Evolutionary conservation across 2,329 filamentous ascomycete species (phyloP).

Genomic region (Exophiala viscosa): DNA sequence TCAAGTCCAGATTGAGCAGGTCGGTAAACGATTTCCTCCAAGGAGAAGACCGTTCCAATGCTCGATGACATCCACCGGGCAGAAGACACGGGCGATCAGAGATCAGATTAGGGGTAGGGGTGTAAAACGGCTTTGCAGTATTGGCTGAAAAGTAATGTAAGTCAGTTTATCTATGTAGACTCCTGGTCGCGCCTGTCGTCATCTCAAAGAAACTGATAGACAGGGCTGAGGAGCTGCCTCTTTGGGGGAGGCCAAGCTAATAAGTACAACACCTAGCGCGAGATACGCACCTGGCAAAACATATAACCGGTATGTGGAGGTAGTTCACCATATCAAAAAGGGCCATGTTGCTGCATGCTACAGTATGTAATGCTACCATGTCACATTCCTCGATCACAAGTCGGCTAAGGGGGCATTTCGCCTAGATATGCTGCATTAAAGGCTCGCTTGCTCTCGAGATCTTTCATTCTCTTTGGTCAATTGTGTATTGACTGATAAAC

Average conservation of each 20-base stretch:
- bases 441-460: too few relatives aligned
- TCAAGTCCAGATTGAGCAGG: constrained; percentile 7
- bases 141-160: not conserved
- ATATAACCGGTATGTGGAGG: not conserved
- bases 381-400: too few relatives aligned
- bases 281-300: not conserved
- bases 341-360: not conserved
- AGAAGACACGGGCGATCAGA: not conserved
- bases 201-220: not conserved
- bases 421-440: too few relatives aligned
- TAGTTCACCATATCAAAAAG: too few relatives aligned
- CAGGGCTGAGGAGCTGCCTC: not conserved
- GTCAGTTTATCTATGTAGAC: not conserved
- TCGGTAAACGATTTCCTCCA: not conserved
- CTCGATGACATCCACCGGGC: not conserved
- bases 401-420: too few relatives aligned
- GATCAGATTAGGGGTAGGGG: not conserved
- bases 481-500: too few relatives aligned
- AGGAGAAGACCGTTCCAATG: constrained; percentile 6
- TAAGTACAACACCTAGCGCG: not conserved
- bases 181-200: not conserved
- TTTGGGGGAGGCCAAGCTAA: not conserved
- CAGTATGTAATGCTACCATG: too few relatives aligned
- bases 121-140: not conserved
- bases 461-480: too few relatives aligned